These are phyloP conservation scores for Globisporangium echinulatum DNA, from an alignment of 352 stramenopile species.

Conservation along the genomic window DNA sequence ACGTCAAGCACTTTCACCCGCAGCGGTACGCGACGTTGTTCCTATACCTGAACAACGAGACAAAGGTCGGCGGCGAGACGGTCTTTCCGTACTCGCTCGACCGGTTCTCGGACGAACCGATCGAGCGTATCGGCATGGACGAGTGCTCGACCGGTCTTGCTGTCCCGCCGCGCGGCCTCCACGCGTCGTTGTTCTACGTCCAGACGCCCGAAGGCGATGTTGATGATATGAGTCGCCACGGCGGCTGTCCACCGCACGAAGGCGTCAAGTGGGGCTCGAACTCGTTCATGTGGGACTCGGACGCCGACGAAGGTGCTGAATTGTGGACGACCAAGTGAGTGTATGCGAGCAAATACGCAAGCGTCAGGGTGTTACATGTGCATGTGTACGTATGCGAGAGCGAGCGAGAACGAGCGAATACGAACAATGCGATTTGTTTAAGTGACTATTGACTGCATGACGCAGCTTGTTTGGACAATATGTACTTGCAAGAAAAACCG, in stretches of 20 bases:
- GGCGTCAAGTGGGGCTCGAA: slow-evolving; percentile 85
- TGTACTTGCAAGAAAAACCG: too few species aligned
- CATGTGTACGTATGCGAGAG: too few species aligned
- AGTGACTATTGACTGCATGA: too few species aligned
- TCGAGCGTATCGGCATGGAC: slow-evolving; percentile 69
- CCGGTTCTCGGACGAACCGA: slow-evolving; percentile 57
- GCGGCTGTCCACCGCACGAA: slow-evolving; percentile 77
- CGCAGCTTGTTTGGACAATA: too few species aligned
- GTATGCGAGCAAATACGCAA: neutral
- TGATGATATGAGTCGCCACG: slow-evolving; percentile 75
- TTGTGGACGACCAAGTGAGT: slow-evolving; percentile 75
- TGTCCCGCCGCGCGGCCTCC: slow-evolving; percentile 58
- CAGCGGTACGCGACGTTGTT: slow-evolving; percentile 97
- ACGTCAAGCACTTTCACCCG: slow-evolving; percentile 71
- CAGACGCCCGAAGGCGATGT: slow-evolving; percentile 71
- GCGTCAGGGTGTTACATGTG: too few species aligned
- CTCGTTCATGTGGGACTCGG: slow-evolving; percentile 85
- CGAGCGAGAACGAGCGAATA: too few species aligned
- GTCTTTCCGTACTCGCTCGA: slow-evolving; percentile 93
- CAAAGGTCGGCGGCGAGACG: slow-evolving; percentile 93
- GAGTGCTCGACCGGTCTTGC: slow-evolving; percentile 75
- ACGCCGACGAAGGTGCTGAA: slow-evolving; percentile 72
- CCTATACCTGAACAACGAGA: slow-evolving; percentile 95
- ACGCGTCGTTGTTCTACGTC: slow-evolving; percentile 82
- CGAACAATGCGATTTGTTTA: too few species aligned